Evolutionary conservation across 495 filamentous ascomycete species (phyloP), one percentile per base, ranked within the genome.

Genomic region (Penicillium coprophilum): DNA sequence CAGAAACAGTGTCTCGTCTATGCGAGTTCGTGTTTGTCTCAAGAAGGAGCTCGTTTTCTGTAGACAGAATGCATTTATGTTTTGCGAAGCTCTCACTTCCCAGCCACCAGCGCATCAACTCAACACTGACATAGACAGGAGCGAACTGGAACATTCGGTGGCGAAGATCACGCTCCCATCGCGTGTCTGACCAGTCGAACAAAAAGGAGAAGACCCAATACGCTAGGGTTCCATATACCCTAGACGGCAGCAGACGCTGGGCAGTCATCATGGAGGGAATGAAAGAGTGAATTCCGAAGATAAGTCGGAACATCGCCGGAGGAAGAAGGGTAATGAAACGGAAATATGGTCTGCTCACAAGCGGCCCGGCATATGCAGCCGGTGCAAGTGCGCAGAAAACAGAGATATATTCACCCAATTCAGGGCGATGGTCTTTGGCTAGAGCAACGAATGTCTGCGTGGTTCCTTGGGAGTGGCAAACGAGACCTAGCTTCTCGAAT

Each of bases 91-190:
- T 90, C 62, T 95, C 91, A 2, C 87, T 73, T 0, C 94, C 94
- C 1, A 97, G 79, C 93, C 93, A 97, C 94, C 93, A 97, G 0
- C 90, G 81, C 88, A 97, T 96, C 21, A 84, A 87, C 75, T 97
- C 93, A 6, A 90, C 84, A 55, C 85, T 89, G 24, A 96, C 90
- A 64, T 93, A 96, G 3, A 95, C 89, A 4, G 93, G 93, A 3
- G 89, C 85, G 58, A 96, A 97, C 63, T 91, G 88, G 70, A 97
- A 97, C 83, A 93, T 87, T 12, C 93, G 85, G 61, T 89, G 77
- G 39, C 89, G 80, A 15, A 97, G 72, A 11, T 76, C 91, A 15
- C 85, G 82, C 58, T 97, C 93, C 93, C 93, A 97, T 9, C 91
- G 81, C 4, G 61, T 71, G 62, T 97, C 93, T 7, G 84, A 87